A percentile compares a stretch with the other conserved stretches of the same genome.
phyloP scores from a whole-genome alignment of 2,329 filamentous ascomycete species.

The Cercospora janseana region DNA sequence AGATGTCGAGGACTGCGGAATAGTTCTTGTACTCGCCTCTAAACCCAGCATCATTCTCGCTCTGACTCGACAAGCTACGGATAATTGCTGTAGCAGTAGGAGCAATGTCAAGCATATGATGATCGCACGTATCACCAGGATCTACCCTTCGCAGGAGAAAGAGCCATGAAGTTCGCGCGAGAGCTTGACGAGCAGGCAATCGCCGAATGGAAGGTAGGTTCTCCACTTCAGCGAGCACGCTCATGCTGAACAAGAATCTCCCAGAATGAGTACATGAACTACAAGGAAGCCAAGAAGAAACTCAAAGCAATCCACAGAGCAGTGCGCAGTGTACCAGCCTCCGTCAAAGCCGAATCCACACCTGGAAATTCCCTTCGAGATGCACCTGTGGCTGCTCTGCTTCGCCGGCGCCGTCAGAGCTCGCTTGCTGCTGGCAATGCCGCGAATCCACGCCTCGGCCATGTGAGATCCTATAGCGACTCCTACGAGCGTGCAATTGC shows the following conservation, averaged over 20 bases:
- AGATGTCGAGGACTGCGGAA: too few species aligned
- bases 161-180: constrained; percentile 12
- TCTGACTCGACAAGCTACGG: too few species aligned
- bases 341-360: constrained; percentile 9
- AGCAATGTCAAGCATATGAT: too few species aligned
- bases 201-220: constrained; percentile 75
- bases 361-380: constrained; percentile 18
- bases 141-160: neutral
- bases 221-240: neutral
- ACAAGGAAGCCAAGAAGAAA: constrained; percentile 56
- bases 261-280: constrained; percentile 79
- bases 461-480: constrained; percentile 17
- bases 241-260: neutral
- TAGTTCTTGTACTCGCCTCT: too few species aligned
- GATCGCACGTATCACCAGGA: too few species aligned
- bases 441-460: constrained; percentile 1
- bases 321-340: constrained; percentile 13
- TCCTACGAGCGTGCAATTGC: constrained; percentile 4
- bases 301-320: constrained; percentile 15
- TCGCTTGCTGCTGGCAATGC: constrained; percentile 1
- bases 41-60: too few species aligned
- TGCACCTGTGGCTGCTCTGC: constrained; percentile 16
- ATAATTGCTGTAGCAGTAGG: too few species aligned
- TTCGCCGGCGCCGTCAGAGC: constrained; percentile 11
- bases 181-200: constrained; percentile 85